Evolutionary conservation across 371 early-diverging fungal species (phyloP).

Genomic region (Coemansia sp.): DNA sequence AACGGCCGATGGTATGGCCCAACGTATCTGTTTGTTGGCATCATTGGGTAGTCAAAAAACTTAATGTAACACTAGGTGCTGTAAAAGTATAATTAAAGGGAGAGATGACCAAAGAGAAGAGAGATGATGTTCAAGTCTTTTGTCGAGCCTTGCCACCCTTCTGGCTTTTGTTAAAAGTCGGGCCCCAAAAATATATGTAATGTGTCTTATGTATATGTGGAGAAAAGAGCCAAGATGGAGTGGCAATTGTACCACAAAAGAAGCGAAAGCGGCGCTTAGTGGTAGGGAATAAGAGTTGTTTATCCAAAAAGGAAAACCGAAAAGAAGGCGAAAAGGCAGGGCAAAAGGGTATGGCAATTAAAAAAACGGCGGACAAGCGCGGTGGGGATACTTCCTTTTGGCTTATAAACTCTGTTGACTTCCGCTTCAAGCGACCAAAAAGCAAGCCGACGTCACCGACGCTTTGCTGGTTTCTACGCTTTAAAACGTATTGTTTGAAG

Average conservation of each 20-base stretch:
- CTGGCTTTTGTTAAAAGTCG: neutral
- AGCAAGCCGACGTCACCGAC: neutral
- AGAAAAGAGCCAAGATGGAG: neutral
- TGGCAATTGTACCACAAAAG: neutral
- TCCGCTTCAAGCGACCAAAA: neutral
- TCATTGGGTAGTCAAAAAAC: neutral
- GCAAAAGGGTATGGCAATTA: neutral
- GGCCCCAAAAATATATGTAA: neutral
- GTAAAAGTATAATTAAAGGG: neutral
- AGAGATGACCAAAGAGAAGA: neutral
- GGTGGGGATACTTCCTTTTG: neutral
- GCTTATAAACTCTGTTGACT: neutral
- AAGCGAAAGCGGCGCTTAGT: neutral
- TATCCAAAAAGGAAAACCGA: neutral
- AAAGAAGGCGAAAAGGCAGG: neutral
- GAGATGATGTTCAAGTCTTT: no score
- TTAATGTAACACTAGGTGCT: neutral
- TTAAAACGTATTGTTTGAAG: neutral
- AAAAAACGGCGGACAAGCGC: neutral
- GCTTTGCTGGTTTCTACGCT: neutral
- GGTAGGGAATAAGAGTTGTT: neutral
- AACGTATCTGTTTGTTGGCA: conserved; percentile 1
- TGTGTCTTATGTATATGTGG: neutral
- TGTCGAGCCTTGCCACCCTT: neutral
- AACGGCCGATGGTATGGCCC: conserved; percentile 4